phyloP scores from a whole-genome alignment of 345 rosid genomes.

The Brassica carinata region DNA sequence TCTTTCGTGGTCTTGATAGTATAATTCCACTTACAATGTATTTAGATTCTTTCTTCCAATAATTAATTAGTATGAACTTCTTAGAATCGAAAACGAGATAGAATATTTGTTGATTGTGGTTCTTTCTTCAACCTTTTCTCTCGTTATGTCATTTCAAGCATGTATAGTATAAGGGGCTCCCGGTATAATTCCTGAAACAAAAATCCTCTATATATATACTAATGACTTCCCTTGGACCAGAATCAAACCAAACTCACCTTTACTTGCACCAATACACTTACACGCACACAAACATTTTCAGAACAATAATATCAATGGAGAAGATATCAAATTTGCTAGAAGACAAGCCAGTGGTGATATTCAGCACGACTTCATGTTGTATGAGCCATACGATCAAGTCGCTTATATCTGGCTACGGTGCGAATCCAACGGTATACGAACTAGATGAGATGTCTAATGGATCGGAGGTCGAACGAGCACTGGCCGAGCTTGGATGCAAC shows the following conservation, averaged over 20 bases:
- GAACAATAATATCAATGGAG: slow-evolving; percentile 48
- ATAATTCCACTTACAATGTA: slow-evolving; percentile 22
- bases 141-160: slow-evolving; percentile 27
- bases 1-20: slow-evolving; percentile 15
- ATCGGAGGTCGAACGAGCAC: slow-evolving; percentile 54
- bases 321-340: slow-evolving; percentile 51
- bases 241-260: slow-evolving; percentile 23
- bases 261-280: slow-evolving; percentile 3
- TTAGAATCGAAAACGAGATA: slow-evolving; percentile 25
- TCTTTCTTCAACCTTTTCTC: slow-evolving; percentile 25
- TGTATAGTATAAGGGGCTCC: slow-evolving; percentile 12
- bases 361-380: slow-evolving; percentile 64
- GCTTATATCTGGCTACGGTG: slow-evolving; percentile 42
- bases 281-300: neutral
- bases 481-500: slow-evolving; percentile 59
- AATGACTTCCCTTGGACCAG: slow-evolving; percentile 14
- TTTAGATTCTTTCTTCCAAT: neutral
- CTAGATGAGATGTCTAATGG: slow-evolving; percentile 51
- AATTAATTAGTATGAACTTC: neutral
- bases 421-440: slow-evolving; percentile 19
- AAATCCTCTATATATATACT: slow-evolving; percentile 27
- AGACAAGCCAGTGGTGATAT: slow-evolving; percentile 80
- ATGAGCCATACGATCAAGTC: slow-evolving; percentile 60
- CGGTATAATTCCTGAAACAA: neutral
- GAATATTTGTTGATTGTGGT: slow-evolving; percentile 22